Evolutionary conservation across 2,329 filamentous ascomycete species (phyloP).

Genomic region (Arachnomyces sp.): DNA sequence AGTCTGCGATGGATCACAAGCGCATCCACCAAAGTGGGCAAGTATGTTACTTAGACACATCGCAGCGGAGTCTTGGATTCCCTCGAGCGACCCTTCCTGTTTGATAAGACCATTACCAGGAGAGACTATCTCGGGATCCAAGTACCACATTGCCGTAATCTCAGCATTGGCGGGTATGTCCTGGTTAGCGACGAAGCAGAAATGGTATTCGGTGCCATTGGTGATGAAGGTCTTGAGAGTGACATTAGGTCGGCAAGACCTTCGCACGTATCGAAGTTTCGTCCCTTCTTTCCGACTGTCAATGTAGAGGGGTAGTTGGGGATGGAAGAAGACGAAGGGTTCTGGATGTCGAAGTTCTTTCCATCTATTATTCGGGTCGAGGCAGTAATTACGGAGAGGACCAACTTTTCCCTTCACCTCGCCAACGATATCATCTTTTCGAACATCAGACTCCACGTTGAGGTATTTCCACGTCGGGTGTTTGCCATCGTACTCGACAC

Average conservation of each 20-base stretch:
- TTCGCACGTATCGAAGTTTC: conserved; percentile 74
- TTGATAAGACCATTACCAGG: conserved; percentile 34
- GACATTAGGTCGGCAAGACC: conserved; percentile 89
- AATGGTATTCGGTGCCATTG: conserved; percentile 70
- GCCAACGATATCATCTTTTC: conserved; percentile 49
- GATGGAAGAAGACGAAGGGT: conserved; percentile 81
- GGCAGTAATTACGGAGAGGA: conserved; percentile 63
- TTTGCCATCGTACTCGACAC: conserved; percentile 43
- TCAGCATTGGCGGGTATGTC: conserved; percentile 54
- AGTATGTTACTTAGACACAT: conserved; percentile 41
- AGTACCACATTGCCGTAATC: conserved; percentile 42
- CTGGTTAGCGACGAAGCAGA: conserved; percentile 81
- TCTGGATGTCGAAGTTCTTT: conserved; percentile 50
- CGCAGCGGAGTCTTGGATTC: conserved; percentile 33
- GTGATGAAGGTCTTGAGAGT: conserved; percentile 77
- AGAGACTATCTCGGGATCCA: conserved; percentile 32
- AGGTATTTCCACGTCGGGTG: conserved; percentile 60
- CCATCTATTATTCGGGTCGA: conserved; percentile 59
- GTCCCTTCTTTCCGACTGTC: conserved; percentile 86
- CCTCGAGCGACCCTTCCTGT: conserved; percentile 30
- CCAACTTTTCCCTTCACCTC: conserved; percentile 73
- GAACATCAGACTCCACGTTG: conserved; percentile 45
- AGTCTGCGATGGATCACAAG: conserved; percentile 31
- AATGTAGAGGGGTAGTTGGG: conserved; percentile 80
- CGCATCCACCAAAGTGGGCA: conserved; percentile 42